Evolutionary conservation across 202 grass and related monocot species (phyloP), one percentile per base, ranked within the genome.

Genomic region (Brachypodium distachyon): DNA sequence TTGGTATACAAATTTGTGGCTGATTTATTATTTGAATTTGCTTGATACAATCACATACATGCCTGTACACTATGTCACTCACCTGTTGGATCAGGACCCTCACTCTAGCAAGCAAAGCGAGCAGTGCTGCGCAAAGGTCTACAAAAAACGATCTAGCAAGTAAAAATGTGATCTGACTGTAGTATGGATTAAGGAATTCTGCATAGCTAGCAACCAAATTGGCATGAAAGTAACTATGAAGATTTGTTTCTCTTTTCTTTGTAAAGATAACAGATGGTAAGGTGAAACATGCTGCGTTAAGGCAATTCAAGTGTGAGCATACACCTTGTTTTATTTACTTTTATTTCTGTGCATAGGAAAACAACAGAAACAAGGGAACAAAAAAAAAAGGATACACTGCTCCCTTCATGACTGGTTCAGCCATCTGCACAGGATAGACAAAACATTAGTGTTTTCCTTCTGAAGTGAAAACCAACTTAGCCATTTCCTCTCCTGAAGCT

Each of bases 1-100:
- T 40, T 40, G 34, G 1, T 66, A 27, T 27, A 53, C 28, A 28
- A 31, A 68, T 47, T 1, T 6, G 54, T 13, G 4, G 12, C 11
- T 9, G 26, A 47, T 79, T 56, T 31, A 5, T 46, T 62, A 55
- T 52, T 47, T 46, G 27, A 70, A 63, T 48, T 33, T 70, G 16
- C 44, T 43, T 16, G 26, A 42, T 80, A 82, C 21, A 67, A 61
- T 60, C 41, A 68, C 16, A 17, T 67, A 83, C 28, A 84, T 44
- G 32, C 27, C 6, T 49, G 63, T 41, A 41, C 28, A 70, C 67
- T 69, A 22, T 50, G 51, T 28, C 31, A 23, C 76, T 80, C 72
- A 98, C 96, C 84, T 98, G 96, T 78, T 98, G 96, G 75, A 90
- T 74, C 55, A 98, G 80, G 26, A 85, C 85, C 72, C 89, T 84